phyloP scores from a whole-genome alignment of 2,329 filamentous ascomycete genomes.

The Diaporthe ilicicola region DNA sequence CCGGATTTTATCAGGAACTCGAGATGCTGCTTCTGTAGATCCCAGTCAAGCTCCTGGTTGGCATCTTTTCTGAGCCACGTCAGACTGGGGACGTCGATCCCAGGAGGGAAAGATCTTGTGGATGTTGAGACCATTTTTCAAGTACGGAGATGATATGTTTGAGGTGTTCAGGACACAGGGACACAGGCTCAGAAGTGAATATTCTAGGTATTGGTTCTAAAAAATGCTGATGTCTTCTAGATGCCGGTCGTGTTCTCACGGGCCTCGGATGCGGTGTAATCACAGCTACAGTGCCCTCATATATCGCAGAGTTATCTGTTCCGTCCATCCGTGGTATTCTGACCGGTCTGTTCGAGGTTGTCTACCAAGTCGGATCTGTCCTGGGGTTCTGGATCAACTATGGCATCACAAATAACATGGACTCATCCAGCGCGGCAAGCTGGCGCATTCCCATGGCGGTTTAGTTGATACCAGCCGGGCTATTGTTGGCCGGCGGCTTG shows the following conservation, averaged over 20 bases:
- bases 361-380: constrained; percentile 60
- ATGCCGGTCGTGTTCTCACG: constrained; percentile 65
- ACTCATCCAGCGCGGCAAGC: constrained; percentile 42
- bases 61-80: constrained; percentile 61
- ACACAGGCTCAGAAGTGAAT: neutral
- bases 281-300: constrained; percentile 68
- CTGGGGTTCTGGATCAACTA: constrained; percentile 63
- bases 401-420: constrained; percentile 51
- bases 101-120: constrained; percentile 51
- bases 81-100: constrained; percentile 64
- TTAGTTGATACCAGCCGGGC: constrained; percentile 52
- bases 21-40: constrained; percentile 60
- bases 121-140: constrained; percentile 9
- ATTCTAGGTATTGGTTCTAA: constrained; percentile 43
- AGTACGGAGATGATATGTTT: neutral
- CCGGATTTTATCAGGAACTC: constrained; percentile 62
- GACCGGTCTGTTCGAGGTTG: constrained; percentile 61
- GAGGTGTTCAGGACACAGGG: neutral
- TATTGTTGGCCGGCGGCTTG: constrained; percentile 54
- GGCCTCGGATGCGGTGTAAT: constrained; percentile 66
- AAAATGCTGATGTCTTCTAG: constrained; percentile 59
- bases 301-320: constrained; percentile 69
- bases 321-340: constrained; percentile 66
- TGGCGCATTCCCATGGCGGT: constrained; percentile 61
- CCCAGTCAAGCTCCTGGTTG: constrained; percentile 64